These are phyloP conservation scores for Aureobasidium sp. DNA, from an alignment of 2,329 filamentous ascomycete genomes.

Conservation along the genomic window DNA sequence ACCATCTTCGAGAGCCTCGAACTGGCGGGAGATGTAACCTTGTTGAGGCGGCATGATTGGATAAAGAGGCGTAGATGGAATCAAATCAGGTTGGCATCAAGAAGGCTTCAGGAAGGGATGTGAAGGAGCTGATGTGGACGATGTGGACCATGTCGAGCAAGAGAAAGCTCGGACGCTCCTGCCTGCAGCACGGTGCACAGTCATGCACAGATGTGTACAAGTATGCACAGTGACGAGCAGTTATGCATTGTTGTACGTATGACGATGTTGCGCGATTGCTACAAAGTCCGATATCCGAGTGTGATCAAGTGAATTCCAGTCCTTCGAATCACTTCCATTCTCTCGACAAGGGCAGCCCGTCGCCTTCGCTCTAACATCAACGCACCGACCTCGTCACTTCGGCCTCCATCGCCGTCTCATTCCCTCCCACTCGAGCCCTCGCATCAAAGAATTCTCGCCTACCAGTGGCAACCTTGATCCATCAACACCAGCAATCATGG, in stretches of 20 bases:
- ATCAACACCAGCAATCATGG: conserved; percentile 8
- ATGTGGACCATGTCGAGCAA: neutral
- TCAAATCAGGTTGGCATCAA: conserved; percentile 3
- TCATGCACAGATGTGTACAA: neutral
- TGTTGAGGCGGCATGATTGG: conserved; percentile 6
- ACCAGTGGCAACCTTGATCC: conserved; percentile 1
- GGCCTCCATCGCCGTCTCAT: neutral
- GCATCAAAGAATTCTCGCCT: neutral
- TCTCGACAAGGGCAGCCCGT: neutral
- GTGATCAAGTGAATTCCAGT: conserved; percentile 2
- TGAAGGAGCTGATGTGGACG: neutral
- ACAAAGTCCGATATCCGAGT: neutral
- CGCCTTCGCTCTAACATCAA: neutral
- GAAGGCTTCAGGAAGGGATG: conserved; percentile 2
- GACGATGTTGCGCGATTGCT: neutral
- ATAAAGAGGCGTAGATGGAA: neutral
- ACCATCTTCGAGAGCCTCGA: conserved; percentile 8
- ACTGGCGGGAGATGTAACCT: conserved; percentile 6
- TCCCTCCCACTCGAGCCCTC: neutral
- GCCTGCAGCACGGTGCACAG: neutral
- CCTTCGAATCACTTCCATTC: conserved; percentile 8
- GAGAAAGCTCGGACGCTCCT: neutral
- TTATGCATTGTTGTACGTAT: neutral
- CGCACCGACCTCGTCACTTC: neutral
- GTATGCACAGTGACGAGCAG: too few species aligned